Conservation (phyloP, 495 filamentous ascomycete species). For the Neurospora discreta region DNA sequence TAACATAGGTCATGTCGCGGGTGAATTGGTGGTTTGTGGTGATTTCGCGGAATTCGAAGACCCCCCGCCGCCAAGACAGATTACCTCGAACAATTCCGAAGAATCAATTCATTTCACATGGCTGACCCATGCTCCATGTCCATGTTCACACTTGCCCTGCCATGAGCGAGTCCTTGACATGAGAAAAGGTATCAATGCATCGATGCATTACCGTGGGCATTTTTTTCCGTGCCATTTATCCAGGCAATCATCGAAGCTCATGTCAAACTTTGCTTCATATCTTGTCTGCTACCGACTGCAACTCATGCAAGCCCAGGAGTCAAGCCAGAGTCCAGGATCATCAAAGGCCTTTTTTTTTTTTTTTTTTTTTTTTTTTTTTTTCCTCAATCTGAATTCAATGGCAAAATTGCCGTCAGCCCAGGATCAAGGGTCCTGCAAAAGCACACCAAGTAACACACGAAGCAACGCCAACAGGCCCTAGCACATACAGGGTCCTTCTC, state of each 20-base stretch:
- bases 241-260: background rate
- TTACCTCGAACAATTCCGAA: background rate
- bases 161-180: background rate
- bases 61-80: background rate
- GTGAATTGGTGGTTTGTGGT: background rate
- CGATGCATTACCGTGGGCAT: background rate
- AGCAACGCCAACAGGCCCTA: background rate
- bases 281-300: background rate
- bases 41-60: background rate
- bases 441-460: background rate
- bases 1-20: background rate
- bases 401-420: background rate
- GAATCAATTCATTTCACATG: background rate
- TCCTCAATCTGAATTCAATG: background rate
- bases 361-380: background rate
- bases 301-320: background rate
- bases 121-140: background rate
- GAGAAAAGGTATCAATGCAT: background rate
- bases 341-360: background rate
- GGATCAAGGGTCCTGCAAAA: background rate
- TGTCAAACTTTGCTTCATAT: background rate
- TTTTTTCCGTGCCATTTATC: background rate
- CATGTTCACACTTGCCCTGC: background rate
- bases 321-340: background rate
- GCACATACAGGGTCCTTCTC: background rate